Base-by-base conservation (phyloP, 345 rosid genomes). In the Cardiospermum halicacabum region DNA sequence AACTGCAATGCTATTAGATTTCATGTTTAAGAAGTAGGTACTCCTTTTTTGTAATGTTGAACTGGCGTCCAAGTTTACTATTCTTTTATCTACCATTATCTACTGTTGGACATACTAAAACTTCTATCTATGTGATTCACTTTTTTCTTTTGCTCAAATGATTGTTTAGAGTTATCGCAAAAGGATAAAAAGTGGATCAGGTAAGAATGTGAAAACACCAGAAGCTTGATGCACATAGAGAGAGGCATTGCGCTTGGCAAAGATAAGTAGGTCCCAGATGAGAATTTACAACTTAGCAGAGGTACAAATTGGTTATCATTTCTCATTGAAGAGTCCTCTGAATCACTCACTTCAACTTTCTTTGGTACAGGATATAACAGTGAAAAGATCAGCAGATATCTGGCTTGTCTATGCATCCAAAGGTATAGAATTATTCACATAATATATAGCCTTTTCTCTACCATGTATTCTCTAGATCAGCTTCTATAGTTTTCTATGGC, bases 241-340 rank as follows among this genome's bases (percentile, higher is more conserved):
- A 55, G 25, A 60, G 58, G 19, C 58, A 71, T 68, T 36, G 62
- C n/a, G n/a, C 66, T 63, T 70, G 68, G 49, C 27, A 37, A 67
- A 22, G 75, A 67, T 68, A 36, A 0, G 25, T 63, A 18, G 47
- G 55, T 25, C 40, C 32, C 42, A 32, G 42, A 25, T 40, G 49
- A 27, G 47, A 21, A 6, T 53, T 59, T 32, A 21, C 56, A 30
- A 18, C 12, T 0, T 53, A 47, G n/a, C 22, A 57, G 59, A 57
- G 48, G 64, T 13, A 37, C 74, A 76, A 64, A 47, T 59, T 64
- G 68, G 30, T 51, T 40, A 24, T 18, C 47, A 22, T 42, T n/a
- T 45, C 51, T 60, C 54, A 37, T 3, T 65, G 55, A 42, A 28
- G 50, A 61, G 21, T 37, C 63, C 13, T 36, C 55, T 47, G 13